Conservation (phyloP, 148 eudicot species). For the Silene conica region DNA sequence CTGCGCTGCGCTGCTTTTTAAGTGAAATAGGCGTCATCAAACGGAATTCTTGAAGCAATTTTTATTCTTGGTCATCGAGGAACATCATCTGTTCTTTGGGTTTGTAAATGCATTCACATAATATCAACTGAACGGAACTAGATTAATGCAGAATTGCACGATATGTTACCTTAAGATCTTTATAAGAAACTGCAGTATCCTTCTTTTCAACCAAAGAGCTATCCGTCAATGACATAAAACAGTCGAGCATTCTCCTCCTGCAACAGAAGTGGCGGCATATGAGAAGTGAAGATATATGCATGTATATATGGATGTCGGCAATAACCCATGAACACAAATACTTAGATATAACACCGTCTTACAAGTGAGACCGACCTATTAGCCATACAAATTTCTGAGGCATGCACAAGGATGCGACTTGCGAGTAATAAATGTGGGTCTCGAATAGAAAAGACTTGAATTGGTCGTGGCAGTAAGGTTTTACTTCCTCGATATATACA, state of each 20-base stretch:
- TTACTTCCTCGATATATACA: too few relatives aligned
- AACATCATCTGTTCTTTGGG: too few relatives aligned
- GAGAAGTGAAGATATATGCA: background rate
- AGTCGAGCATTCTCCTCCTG: constrained; percentile 79
- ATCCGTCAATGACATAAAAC: constrained; percentile 49
- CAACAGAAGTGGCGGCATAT: constrained; percentile 9
- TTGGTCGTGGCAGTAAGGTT: background rate
- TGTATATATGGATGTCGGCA: background rate
- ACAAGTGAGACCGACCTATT: too few relatives aligned
- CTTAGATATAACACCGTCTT: too few relatives aligned
- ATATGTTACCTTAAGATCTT: constrained; percentile 62
- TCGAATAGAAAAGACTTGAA: background rate
- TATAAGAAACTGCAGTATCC: constrained; percentile 38
- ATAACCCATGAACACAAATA: too few relatives aligned
- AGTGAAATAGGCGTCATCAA: too few relatives aligned
- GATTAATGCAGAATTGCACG: background rate
- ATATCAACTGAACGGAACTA: background rate
- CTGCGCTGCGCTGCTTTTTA: too few relatives aligned
- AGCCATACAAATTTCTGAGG: too few relatives aligned
- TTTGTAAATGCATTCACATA: background rate
- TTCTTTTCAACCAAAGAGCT: constrained; percentile 22
- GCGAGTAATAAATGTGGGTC: background rate
- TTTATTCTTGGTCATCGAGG: too few relatives aligned
- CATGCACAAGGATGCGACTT: too few relatives aligned
- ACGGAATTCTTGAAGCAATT: too few relatives aligned